Evolutionary conservation across 768 basidiomycete genomes (phyloP), one percentile per base, ranked within the genome.

Genomic region (Podaxis carcinomalis): DNA sequence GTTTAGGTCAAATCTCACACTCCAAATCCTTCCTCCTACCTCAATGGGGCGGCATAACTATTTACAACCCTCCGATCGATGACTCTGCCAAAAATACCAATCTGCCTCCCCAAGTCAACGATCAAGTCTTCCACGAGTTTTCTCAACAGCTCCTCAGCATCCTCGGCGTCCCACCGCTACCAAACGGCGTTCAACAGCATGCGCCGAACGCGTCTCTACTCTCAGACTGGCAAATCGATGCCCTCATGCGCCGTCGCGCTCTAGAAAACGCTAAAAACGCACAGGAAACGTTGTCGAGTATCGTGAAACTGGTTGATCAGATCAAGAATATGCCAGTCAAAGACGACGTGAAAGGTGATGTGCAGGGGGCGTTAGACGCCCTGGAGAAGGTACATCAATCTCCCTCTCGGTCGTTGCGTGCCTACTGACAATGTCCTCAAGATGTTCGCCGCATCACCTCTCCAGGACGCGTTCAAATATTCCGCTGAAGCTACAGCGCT

Each of bases 291-390:
- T 78, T 98, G 2, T 70, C 74, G 42, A 95, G 93, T 65, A 97
- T 95, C 66, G 80, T 90, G 46, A 88, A 89, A 62, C 80, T 98
- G 3, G 92, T 96, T 5, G 78, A 85, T 55, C 88, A 91, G 70
- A 95, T 96, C 51, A 83, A 87, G 64, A 90, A 93, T 69, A 98
- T 99, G 95, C 93, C 93, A 7, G 89, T 99, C 0, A 87, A 87
- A 3, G 78, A 83, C 62, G 84, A 85, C 51, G 96, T 98, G 5
- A 81, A 78, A 66, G 84, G 77, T 9, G 89, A 92, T 68, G 84
- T 98, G 3, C 75, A 85, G 46, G 76, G 78, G 54, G 86, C 94
- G 0, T 78, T 99, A 21, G 74, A 78, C 14, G 85, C 88, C 5
- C 82, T 98, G 6, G 86, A 92, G 36, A 69, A 84, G 80, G 95